Evolutionary conservation across 2,329 filamentous ascomycete species (phyloP), one percentile per base, ranked within the genome.

Genomic region (Byssoonygena ceratinophila): DNA sequence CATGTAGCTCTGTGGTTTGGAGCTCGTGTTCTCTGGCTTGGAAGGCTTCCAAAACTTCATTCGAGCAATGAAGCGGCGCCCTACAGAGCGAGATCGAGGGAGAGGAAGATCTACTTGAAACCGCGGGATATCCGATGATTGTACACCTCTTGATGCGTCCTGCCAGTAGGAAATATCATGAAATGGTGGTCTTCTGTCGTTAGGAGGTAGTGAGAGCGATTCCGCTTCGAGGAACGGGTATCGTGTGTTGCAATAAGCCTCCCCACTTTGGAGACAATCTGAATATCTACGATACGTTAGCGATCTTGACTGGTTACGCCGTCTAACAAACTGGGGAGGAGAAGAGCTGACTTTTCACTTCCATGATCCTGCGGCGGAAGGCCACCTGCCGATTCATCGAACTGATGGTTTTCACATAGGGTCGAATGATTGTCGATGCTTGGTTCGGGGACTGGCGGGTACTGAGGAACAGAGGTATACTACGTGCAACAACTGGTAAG

Each of bases 61-160:
- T n/a, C 29, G 29, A 8, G 49, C 36, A 29, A 51, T 36, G 7
- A 51, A 29, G 14, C 49, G 27, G 8, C 40, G 49, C 3, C 49
- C 49, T n/a, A 51, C 29, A 11, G 49, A 51, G 20, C 49, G 49
- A 9, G 49, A 51, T 20, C 49, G 27, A 14, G 49, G 46, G 6
- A 49, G 31, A 45, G 49, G 49, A 3, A 51, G 29, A 6, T 51
- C 49, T 12, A 51, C 29, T 37, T 37, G 49, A 37, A 51, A 51
- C 18, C 49, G 49, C n/a, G 39, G 49, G 23, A 44, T 25, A 18
- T 51, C 49, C 7, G 49, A 51, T 16, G 49, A 51, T 20, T 45
- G 39, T 2, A 51, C 32, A 20, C 31, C 31, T 20, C 49, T 51
- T 14, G 49, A 45, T 14, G 32, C 6, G 9, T 31, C 22, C 11